Evolutionary conservation across 2,329 filamentous ascomycete species (phyloP).

Genomic region (Neurospora sp.): DNA sequence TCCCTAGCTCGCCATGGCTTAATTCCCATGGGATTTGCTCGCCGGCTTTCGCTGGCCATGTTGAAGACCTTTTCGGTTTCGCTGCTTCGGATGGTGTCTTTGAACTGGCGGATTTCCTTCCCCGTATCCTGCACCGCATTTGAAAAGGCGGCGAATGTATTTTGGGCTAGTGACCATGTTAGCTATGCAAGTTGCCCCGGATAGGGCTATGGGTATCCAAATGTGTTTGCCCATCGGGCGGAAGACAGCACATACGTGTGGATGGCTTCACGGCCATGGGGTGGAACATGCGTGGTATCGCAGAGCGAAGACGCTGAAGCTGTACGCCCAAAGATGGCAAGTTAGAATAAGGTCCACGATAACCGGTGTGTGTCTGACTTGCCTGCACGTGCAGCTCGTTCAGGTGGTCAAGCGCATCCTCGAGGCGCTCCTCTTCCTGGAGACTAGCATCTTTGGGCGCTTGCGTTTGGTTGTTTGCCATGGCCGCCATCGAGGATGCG

Average conservation of each 20-base stretch:
- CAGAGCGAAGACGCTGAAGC: slow-evolving; percentile 38
- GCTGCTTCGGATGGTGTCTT: slow-evolving; percentile 35
- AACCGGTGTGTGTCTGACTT: slow-evolving; percentile 14
- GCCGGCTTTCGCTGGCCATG: slow-evolving; percentile 41
- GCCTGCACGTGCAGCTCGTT: slow-evolving; percentile 47
- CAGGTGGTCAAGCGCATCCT: slow-evolving; percentile 39
- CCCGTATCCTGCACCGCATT: slow-evolving; percentile 37
- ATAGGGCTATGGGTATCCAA: neutral
- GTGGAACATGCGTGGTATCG: slow-evolving; percentile 40
- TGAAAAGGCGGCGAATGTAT: slow-evolving; percentile 36
- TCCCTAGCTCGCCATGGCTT: slow-evolving; percentile 50
- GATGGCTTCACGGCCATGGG: slow-evolving; percentile 40
- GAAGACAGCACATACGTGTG: slow-evolving; percentile 34
- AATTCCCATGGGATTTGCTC: slow-evolving; percentile 46
- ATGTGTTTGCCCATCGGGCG: neutral
- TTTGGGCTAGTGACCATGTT: slow-evolving; percentile 34
- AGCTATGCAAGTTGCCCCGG: slow-evolving; percentile 7
- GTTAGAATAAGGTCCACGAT: slow-evolving; percentile 9
- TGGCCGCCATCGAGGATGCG: slow-evolving; percentile 1
- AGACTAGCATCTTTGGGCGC: slow-evolving; percentile 15
- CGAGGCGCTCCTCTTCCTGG: slow-evolving; percentile 40
- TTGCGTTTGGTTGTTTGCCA: slow-evolving; percentile 12
- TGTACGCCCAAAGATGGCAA: slow-evolving; percentile 16
- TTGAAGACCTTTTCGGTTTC: slow-evolving; percentile 40
- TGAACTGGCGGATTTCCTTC: slow-evolving; percentile 43